These are phyloP conservation scores for Onygenales sp. DNA, from an alignment of 2,329 filamentous ascomycete genomes.

Conservation along the genomic window DNA sequence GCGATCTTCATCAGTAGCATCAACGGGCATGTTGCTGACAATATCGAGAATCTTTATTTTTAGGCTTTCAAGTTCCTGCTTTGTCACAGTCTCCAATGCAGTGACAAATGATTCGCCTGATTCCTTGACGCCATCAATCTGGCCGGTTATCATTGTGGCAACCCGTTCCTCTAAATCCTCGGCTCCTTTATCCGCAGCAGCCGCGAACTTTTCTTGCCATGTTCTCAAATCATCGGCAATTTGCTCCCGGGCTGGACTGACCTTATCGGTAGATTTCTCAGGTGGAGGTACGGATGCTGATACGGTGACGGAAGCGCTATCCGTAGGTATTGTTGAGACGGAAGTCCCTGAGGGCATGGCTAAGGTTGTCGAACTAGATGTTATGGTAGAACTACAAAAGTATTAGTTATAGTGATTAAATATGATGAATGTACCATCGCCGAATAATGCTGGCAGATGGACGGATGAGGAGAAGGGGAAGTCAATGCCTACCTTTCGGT, in stretches of 20 bases:
- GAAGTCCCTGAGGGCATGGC: conserved; percentile 16
- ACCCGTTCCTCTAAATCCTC: conserved; percentile 56
- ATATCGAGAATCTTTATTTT: conserved; percentile 56
- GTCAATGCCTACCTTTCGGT: conserved; percentile 34
- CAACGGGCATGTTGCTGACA: conserved; percentile 47
- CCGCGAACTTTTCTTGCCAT: conserved; percentile 84
- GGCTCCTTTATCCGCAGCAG: conserved; percentile 75
- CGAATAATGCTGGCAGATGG: neutral
- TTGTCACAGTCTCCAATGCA: conserved; percentile 59
- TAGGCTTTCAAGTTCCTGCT: conserved; percentile 54
- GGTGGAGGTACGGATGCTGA: conserved; percentile 18
- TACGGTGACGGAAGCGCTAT: conserved; percentile 6
- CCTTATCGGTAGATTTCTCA: conserved; percentile 36
- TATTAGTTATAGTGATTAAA: neutral
- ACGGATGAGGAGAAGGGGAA: no score
- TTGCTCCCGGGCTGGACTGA: conserved; percentile 44
- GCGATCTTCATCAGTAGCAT: conserved; percentile 44
- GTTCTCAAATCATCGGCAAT: conserved; percentile 61
- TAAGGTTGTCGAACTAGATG: conserved; percentile 6
- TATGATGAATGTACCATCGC: neutral
- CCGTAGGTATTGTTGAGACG: neutral
- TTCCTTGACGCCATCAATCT: conserved; percentile 46
- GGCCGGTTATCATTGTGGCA: conserved; percentile 59
- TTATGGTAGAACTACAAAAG: conserved; percentile 4
- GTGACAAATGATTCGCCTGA: conserved; percentile 45